These are phyloP conservation scores for Tilletia walkeri DNA, from an alignment of 1,284 basidiomycete species.

Conservation along the genomic window DNA sequence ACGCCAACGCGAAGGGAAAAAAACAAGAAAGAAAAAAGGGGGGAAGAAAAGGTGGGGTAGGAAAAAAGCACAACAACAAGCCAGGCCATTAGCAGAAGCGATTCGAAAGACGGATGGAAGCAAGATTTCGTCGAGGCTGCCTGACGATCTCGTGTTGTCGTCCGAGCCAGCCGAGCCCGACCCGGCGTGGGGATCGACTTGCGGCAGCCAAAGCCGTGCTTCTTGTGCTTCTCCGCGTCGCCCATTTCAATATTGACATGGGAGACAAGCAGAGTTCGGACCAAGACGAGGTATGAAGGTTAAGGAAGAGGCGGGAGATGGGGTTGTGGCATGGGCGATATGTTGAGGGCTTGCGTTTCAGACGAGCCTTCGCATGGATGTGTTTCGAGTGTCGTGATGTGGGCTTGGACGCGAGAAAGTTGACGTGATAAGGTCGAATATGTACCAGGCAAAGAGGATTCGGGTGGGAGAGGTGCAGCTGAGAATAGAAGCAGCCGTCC, in stretches of 20 bases:
- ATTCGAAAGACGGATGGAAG: neutral
- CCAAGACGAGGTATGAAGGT: neutral
- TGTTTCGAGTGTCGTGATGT: no score
- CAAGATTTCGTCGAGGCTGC: no score
- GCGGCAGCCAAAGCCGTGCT: no score
- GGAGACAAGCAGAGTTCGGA: neutral
- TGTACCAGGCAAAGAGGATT: neutral
- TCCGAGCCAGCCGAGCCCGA: no score
- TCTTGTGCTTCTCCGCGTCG: no score
- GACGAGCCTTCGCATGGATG: conserved; percentile 1
- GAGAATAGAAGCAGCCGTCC: no score
- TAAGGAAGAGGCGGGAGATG: conserved; percentile 15
- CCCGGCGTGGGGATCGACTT: no score
- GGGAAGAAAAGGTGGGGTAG: conserved; percentile 33
- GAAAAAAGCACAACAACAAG: conserved; percentile 29
- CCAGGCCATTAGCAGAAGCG: neutral
- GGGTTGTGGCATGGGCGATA: no score
- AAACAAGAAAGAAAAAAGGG: conserved; percentile 27
- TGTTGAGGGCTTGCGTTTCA: no score
- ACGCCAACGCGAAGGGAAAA: conserved; percentile 22
- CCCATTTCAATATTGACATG: no score
- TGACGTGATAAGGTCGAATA: conserved; percentile 24
- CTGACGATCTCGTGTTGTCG: no score
- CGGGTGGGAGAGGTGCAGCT: no score
- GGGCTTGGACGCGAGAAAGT: conserved; percentile 12